phyloP scores from a whole-genome alignment of 306 rosid species.

The Ormosia semicastrata region DNA sequence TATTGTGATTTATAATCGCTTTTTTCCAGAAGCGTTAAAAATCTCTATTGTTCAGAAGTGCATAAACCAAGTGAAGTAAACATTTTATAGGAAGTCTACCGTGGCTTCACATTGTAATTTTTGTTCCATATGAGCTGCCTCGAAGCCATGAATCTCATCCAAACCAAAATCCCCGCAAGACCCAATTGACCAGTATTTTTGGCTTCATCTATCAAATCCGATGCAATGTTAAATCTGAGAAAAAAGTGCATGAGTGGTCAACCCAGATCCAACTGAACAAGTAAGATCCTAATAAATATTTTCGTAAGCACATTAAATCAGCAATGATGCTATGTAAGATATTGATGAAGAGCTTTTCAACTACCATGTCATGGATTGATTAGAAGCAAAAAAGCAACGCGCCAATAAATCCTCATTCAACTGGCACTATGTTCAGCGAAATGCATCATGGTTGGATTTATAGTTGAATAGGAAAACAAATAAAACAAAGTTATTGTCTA shows the following conservation, averaged over 20 bases:
- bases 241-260: conserved; percentile 28
- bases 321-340: neutral
- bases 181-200: conserved; percentile 79
- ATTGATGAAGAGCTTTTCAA: conserved; percentile 11
- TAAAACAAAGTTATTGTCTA: no score
- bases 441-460: neutral
- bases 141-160: conserved; percentile 99
- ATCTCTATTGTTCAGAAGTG: conserved; percentile 8
- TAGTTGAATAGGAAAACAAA: no score
- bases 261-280: conserved; percentile 26
- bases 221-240: conserved; percentile 91
- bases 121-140: conserved; percentile 99
- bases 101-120: conserved; percentile 98
- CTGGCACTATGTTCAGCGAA: neutral
- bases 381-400: neutral
- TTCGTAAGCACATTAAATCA: conserved; percentile 13
- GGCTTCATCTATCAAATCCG: conserved; percentile 76
- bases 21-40: conserved; percentile 11
- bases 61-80: conserved; percentile 20
- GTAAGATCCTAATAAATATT: conserved; percentile 2
- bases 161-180: conserved; percentile 83
- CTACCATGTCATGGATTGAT: neutral
- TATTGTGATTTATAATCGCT: neutral
- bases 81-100: conserved; percentile 48
- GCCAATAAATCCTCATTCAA: neutral